Conservation (phyloP, 345 rosid genomes). For the Arabidopsis arenosa region DNA sequence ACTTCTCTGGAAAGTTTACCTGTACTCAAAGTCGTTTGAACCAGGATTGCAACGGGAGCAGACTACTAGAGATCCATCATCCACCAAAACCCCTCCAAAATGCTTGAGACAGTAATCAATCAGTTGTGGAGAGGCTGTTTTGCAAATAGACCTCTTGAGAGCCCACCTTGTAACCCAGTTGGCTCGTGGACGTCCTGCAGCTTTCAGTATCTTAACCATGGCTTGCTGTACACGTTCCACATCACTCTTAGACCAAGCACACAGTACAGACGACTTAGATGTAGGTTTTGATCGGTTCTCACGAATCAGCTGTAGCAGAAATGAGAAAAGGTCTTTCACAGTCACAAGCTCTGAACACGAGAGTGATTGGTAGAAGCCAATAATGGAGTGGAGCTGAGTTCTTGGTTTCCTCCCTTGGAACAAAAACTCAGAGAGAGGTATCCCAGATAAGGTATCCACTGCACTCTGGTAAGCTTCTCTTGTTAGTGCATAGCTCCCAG, state of each 20-base stretch:
- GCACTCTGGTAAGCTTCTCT: conserved; percentile 58
- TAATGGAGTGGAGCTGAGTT: conserved; percentile 54
- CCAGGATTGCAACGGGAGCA: conserved; percentile 49
- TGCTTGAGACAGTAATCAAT: conserved; percentile 73
- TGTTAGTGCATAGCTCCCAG: conserved; percentile 69
- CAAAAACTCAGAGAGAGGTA: conserved; percentile 53
- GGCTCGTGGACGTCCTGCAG: conserved; percentile 42
- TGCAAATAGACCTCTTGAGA: conserved; percentile 63
- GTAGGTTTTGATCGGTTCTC: conserved; percentile 29
- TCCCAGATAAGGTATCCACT: conserved; percentile 50
- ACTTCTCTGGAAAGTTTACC: conserved; percentile 44
- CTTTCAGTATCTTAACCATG: conserved; percentile 56
- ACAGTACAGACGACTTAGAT: conserved; percentile 35
- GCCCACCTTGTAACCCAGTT: conserved; percentile 61
- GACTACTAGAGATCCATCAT: conserved; percentile 53
- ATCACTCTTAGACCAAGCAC: conserved; percentile 62
- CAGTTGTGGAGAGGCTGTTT: conserved; percentile 59
- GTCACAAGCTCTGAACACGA: conserved; percentile 58
- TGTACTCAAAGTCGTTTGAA: conserved; percentile 61
- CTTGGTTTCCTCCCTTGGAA: conserved; percentile 53
- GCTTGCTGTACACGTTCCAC: conserved; percentile 58
- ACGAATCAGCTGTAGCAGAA: conserved; percentile 52
- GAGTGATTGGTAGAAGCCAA: conserved; percentile 59
- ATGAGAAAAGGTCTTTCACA: conserved; percentile 63
- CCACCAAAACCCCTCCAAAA: conserved; percentile 51